Evolutionary conservation across 257 asterid species (phyloP), one percentile per base, ranked within the genome.

Genomic region (Ballota nigra): DNA sequence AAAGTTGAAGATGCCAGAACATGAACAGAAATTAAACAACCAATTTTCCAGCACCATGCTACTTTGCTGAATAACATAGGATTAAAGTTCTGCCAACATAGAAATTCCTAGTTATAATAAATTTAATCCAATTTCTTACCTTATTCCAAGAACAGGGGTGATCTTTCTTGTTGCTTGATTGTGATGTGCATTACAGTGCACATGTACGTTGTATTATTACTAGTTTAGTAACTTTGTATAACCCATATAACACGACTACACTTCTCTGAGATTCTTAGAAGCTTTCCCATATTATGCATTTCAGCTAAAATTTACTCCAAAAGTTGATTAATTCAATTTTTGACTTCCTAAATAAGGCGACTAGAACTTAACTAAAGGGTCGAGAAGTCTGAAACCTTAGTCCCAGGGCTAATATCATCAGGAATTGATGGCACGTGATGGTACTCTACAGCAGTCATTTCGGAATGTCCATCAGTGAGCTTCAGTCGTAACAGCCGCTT

Each of bases 391-490:
- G 69, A 75, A 68, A 92, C 97, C 97, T 89, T 92, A 68, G 93
- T 89, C 82, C 97, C 97, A 69, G 96, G 95, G 74, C 85, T 82
- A 66, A 87, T 73, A 78, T 85, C 84, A 63, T 83, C 93, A 52
- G 96, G 83, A 73, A 92, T 70, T 51, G 96, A 81, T 7, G 92
- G 88, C 79, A 87, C 82, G 15, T 77, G 89, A 63, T 92, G 80
- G 64, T 83, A 83, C 81, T 92, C 97, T 61, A 92, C 43, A 41
- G 96, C 92, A 73, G 83, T 83, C 63, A 89, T 83, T 70, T 87
- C 93, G 26, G 87, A 83, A 69, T 83, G 89, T 41, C 97, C 97
- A 69, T 92, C 97, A 33, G 93, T 87, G 78, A 92, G 97, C 78
- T 86, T 88, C 83, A 92, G 83, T 40, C 81, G 76, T 66, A 92